Evolutionary conservation across 306 rosid genomes (phyloP).

Genomic region (Rubus parviflorus): DNA sequence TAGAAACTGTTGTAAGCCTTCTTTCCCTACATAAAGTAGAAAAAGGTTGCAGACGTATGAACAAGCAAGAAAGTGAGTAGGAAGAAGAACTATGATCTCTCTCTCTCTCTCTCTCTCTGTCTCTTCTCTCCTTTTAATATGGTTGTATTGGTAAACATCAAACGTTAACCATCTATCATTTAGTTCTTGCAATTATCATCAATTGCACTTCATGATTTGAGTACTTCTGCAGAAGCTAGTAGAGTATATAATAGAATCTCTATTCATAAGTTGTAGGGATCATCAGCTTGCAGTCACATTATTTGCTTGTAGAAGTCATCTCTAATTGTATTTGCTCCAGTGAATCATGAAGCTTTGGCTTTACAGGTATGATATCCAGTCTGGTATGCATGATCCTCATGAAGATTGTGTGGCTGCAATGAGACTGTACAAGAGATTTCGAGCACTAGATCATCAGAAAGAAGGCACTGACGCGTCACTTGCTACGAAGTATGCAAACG

Average conservation of each 20-base stretch:
- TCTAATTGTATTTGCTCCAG: background rate
- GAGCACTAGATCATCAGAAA: constrained; percentile 44
- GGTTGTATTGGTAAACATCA: background rate
- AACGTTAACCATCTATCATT: background rate
- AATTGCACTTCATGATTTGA: background rate
- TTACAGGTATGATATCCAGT: constrained; percentile 73
- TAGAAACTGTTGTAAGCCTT: background rate
- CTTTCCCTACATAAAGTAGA: background rate
- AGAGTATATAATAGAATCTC: background rate
- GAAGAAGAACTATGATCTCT: background rate
- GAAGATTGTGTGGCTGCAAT: constrained; percentile 71
- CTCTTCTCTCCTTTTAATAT: background rate
- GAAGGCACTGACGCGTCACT: constrained; percentile 26
- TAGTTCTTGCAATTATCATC: background rate
- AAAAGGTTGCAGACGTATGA: background rate
- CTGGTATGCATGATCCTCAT: constrained; percentile 60
- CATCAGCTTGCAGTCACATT: background rate
- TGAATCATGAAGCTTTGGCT: constrained; percentile 32
- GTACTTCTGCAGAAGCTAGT: background rate
- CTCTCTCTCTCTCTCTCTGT: background rate
- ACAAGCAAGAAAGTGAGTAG: too few relatives aligned
- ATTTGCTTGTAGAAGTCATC: constrained; percentile 19
- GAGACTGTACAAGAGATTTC: constrained; percentile 78
- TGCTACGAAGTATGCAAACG: constrained; percentile 9
- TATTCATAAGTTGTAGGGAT: background rate